Percentiles rank a stretch among this genome's conserved stretches.
These are phyloP conservation scores for Pouteria glomerata DNA, from an alignment of 148 eudicot species.

Conservation along the genomic window DNA sequence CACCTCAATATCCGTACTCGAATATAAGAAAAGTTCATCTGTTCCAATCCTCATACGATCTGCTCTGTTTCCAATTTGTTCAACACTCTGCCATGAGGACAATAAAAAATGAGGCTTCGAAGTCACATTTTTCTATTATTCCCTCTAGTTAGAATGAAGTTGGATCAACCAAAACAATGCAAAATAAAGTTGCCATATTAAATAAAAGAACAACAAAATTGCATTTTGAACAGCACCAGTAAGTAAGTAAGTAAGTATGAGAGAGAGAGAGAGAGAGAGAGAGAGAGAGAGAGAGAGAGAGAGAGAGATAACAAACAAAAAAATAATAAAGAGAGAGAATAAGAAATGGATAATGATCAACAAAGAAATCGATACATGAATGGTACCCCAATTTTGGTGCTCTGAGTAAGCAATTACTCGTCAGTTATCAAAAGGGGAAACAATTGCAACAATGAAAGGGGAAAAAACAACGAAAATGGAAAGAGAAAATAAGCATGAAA, in stretches of 20 bases:
- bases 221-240: background rate
- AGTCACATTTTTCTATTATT: background rate
- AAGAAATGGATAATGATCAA: background rate
- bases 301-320: background rate
- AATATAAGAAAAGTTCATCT: slow-evolving; percentile 71
- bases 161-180: background rate
- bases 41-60: slow-evolving; percentile 70
- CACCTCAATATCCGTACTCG: slow-evolving; percentile 92
- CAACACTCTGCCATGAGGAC: slow-evolving; percentile 65
- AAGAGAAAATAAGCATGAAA: background rate
- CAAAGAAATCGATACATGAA: background rate
- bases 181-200: background rate
- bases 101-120: background rate
- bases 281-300: background rate
- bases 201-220: background rate
- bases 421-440: background rate
- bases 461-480: background rate
- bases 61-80: slow-evolving; percentile 94
- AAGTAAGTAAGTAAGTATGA: too few species aligned
- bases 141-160: background rate
- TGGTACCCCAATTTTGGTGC: background rate
- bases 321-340: background rate
- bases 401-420: background rate
- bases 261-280: too few species aligned
- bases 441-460: background rate